Evolutionary conservation across 495 filamentous ascomycete genomes (phyloP).

Genomic region (Penicillium cosmopolitanum): DNA sequence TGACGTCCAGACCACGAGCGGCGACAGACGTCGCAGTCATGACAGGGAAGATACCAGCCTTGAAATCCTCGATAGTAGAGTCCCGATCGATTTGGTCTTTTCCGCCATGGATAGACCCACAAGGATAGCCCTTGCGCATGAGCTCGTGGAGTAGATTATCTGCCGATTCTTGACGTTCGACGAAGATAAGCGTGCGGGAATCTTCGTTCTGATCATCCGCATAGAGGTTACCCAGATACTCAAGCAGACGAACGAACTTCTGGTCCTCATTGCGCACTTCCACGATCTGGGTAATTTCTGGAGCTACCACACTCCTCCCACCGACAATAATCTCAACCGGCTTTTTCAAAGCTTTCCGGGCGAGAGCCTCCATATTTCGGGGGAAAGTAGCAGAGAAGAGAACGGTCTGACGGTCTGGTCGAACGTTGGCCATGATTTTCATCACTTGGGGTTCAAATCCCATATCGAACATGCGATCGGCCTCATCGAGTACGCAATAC

Average conservation of each 20-base stretch:
- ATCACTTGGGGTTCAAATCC: constrained; percentile 98
- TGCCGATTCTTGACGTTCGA: constrained; percentile 92
- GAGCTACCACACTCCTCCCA: constrained; percentile 86
- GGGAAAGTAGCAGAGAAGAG: constrained; percentile 97
- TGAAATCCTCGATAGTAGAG: constrained; percentile 94
- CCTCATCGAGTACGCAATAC: constrained; percentile 94
- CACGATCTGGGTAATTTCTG: constrained; percentile 93
- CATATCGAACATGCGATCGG: constrained; percentile 99
- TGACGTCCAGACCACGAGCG: constrained; percentile 93
- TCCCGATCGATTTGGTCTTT: constrained; percentile 96
- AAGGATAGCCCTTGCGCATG: constrained; percentile 87
- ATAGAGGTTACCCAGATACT: constrained; percentile 86
- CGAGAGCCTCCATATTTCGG: constrained; percentile 87
- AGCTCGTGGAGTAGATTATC: constrained; percentile 82
- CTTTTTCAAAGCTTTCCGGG: constrained; percentile 81
- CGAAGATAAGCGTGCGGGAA: constrained; percentile 86
- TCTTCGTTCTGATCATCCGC: constrained; percentile 78
- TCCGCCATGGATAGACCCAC: constrained; percentile 94
- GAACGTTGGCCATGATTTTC: constrained; percentile 90
- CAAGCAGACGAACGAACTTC: constrained; percentile 83
- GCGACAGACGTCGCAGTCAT: constrained; percentile 96
- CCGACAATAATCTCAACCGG: constrained; percentile 93
- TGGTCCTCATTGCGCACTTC: constrained; percentile 82
- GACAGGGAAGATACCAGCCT: constrained; percentile 84
- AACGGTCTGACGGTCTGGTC: constrained; percentile 90